Evolutionary conservation across 495 filamentous ascomycete genomes (phyloP), one percentile per base, ranked within the genome.

Genomic region (Gamarada debralockiae): DNA sequence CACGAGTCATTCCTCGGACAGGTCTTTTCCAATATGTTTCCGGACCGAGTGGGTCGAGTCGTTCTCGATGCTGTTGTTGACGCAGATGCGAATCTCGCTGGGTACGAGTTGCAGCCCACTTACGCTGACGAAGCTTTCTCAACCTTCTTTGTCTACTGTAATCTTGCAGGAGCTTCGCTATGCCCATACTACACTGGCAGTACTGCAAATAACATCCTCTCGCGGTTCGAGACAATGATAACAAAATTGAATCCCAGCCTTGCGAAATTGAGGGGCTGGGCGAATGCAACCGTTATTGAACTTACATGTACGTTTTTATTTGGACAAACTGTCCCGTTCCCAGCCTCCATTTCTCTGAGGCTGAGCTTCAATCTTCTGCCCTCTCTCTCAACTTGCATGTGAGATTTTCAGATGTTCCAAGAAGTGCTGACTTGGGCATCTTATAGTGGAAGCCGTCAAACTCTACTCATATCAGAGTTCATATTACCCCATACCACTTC

Each of bases 141-240:
- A n/a, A 52, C 50, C 14, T 82, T 85, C 60, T 82, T 75, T 63
- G 60, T 63, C 36, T 77, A 73, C 57, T 85, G 81, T 60, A 62
- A 75, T 44, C 43, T 60, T 15, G 75, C 74, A 15, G 81, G 81
- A 0, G 5, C 27, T 29, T 48, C 64, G 7, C 52, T 53, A 3
- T 84, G 82, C 46, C 14, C 39, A 2, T 59, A 45, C 52, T 47
- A 36, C 17, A 57, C 54, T 1, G 55, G 50, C 15, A 36, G 10
- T 14, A 48, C 42, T 18, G 38, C 55, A 3, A 22, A 33, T 7
- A 43, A 52, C 17, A 49, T 58, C 36, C 45, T 25, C 27, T 2
- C 33, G 3, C 55, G 55, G 3, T 58, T 58, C 31, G 27, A 52
- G 20, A n/a, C 37, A 3, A 27, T 48, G 1, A 15, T 58, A 9